A percentile compares a stretch with the other conserved stretches of the same genome.
phyloP scores from a whole-genome alignment of 495 filamentous ascomycete genomes.

The Cercophora sp. region DNA sequence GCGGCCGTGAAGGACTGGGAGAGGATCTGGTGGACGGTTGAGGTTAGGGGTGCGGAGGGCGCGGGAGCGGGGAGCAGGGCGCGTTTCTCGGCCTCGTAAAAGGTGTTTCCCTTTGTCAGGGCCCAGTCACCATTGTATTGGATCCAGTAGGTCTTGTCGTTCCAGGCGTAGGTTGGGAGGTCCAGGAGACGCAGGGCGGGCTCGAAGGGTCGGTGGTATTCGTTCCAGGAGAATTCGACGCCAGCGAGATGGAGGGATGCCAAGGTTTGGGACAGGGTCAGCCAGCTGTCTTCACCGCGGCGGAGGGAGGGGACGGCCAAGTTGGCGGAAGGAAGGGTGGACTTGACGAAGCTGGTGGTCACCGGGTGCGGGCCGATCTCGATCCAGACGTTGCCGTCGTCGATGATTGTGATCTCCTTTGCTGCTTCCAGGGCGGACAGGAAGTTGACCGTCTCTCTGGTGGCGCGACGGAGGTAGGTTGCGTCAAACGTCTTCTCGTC shows the following conservation, averaged over 20 bases:
- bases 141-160: conserved; percentile 68
- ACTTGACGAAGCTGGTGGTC: not conserved
- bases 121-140: conserved; percentile 55
- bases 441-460: conserved; percentile 63
- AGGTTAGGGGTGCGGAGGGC: conserved; percentile 1
- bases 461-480: conserved; percentile 45
- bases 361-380: conserved; percentile 57
- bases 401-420: conserved; percentile 8
- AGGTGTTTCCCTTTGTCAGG: conserved; percentile 56
- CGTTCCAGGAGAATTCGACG: conserved; percentile 5
- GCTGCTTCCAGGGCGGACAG: conserved; percentile 46
- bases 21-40: conserved; percentile 11
- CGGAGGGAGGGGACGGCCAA: conserved; percentile 8
- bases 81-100: conserved; percentile 43
- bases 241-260: conserved; percentile 4
- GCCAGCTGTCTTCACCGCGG: conserved; percentile 10
- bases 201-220: conserved; percentile 13
- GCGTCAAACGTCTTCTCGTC: conserved; percentile 39
- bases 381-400: conserved; percentile 34
- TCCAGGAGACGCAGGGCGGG: conserved; percentile 26
- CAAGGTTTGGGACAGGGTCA: conserved; percentile 4
- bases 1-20: conserved; percentile 5
- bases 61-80: conserved; percentile 2
- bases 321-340: not conserved
- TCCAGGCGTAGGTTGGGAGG: conserved; percentile 49